Percentiles rank a stretch among this genome's conserved stretches.
These are phyloP conservation scores for Sarocladium brachiariae DNA, from an alignment of 2,329 filamentous ascomycete species.

Conservation along the genomic window DNA sequence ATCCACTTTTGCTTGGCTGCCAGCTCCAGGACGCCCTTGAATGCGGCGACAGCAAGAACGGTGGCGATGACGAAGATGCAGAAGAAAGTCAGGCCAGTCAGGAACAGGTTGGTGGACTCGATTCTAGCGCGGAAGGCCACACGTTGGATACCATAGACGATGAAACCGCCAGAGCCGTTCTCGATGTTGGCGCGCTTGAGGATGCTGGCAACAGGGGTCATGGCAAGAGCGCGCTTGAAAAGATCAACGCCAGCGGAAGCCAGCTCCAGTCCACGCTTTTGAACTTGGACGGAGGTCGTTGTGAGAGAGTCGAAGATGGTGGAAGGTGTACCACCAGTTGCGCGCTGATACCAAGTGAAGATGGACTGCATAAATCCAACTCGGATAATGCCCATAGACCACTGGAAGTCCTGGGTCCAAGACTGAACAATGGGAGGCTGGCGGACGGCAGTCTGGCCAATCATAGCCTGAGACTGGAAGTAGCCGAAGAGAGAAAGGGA, in stretches of 20 bases:
- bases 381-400: conserved; percentile 93
- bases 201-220: conserved; percentile 40
- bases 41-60: conserved; percentile 63
- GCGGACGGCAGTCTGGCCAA: conserved; percentile 74
- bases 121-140: conserved; percentile 82
- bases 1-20: conserved; percentile 70
- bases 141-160: conserved; percentile 78
- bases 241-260: conserved; percentile 35
- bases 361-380: conserved; percentile 82
- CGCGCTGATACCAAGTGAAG: conserved; percentile 91
- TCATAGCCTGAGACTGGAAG: conserved; percentile 89
- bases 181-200: conserved; percentile 49
- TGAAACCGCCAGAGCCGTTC: conserved; percentile 46
- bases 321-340: conserved; percentile 80
- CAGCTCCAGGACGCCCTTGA: conserved; percentile 76
- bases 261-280: conserved; percentile 49
- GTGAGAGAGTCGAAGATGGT: conserved; percentile 68
- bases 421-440: conserved; percentile 83
- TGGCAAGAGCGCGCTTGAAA: conserved; percentile 47
- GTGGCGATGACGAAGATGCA: conserved; percentile 74
- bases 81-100: conserved; percentile 87
- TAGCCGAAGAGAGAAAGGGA: conserved; percentile 90
- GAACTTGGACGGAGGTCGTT: conserved; percentile 74
- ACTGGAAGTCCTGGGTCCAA: conserved; percentile 97
- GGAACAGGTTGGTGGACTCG: conserved; percentile 85